A percentile compares a stretch with the other conserved stretches of the same genome.
These are phyloP conservation scores for Dothistroma septosporum DNA, from an alignment of 2,329 filamentous ascomycete species.

Conservation along the genomic window DNA sequence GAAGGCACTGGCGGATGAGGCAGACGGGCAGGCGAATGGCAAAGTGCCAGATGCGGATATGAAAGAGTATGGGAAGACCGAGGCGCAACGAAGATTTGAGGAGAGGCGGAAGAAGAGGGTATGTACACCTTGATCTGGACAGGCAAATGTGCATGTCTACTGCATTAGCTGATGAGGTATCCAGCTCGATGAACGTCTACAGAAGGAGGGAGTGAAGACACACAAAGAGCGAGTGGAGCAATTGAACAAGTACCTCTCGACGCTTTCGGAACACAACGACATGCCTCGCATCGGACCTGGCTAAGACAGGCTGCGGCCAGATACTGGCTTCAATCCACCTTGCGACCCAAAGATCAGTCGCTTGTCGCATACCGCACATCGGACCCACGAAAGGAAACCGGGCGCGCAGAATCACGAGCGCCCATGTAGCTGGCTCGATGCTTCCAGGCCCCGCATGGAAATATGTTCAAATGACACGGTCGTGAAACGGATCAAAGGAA, in stretches of 20 bases:
- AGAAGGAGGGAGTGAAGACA: conserved; percentile 84
- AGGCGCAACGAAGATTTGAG: conserved; percentile 75
- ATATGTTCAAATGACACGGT: not conserved
- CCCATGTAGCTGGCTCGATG: not conserved
- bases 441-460: not conserved
- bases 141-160: not conserved
- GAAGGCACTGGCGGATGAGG: conserved; percentile 36
- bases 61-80: conserved; percentile 61
- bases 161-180: not conserved
- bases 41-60: conserved; percentile 22
- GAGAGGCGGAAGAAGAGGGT: conserved; percentile 78
- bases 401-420: not conserved
- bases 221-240: conserved; percentile 97
- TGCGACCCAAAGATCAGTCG: not conserved
- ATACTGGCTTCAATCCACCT: not conserved
- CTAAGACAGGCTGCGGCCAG: conserved; percentile 38
- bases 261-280: conserved; percentile 93
- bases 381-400: not conserved
- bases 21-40: conserved; percentile 14
- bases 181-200: conserved; percentile 75
- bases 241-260: conserved; percentile 87
- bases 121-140: conserved; percentile 37
- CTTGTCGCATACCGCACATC: not conserved
- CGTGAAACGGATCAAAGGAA: not conserved
- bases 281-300: conserved; percentile 66